Base-by-base conservation (phyloP, 768 basidiomycete genomes). In the Phanerochaete sordida region DNA sequence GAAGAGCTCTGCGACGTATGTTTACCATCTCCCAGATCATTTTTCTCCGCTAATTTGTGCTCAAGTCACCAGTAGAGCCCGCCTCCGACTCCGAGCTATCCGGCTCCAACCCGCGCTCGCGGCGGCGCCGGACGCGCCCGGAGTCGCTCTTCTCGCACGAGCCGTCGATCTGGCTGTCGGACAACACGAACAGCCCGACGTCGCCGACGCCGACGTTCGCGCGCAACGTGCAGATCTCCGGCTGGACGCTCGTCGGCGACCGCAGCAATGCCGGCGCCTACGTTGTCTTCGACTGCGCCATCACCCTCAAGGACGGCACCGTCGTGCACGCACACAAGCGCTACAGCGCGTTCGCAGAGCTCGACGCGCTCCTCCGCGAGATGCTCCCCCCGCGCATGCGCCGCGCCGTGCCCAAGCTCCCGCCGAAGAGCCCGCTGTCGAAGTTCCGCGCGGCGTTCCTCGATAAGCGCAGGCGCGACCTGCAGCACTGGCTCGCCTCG, bases 171-270 rank as follows among this genome's bases (percentile, higher is more conserved):
- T 90, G 84, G 80, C 76, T 90, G 8, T 82, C 78, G 0, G 87
- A 90, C 62, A 83, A 83, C 59, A 77, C 76, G 0, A 84, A 83
- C 0, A 76, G 79, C 57, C 26, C 31, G 3, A 24, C 28, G 30
- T 49, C 54, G 11, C 27, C 43, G 5, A 81, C 80, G 50, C 68
- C 70, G 0, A 76, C 81, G 1, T 90, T 91, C 65, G 83, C 89
- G 3, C 79, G 83, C 53, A 82, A 84, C 67, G 87, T 90, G 3
- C 76, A 76, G 51, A 85, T 90, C 21, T 76, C 75, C 11, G 89
- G 88, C 0, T 90, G 88, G 88, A 86, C 84, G 19, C 84, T 78
- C 62, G 88, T 91, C 7, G 88, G 88, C 0, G 88, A 89, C 64
- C 78, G 77, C 43, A 76, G 77, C 0, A 26, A 19, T 12, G 81